Conservation (phyloP, 345 rosid genomes). For the Xanthoceras sorbifolium region DNA sequence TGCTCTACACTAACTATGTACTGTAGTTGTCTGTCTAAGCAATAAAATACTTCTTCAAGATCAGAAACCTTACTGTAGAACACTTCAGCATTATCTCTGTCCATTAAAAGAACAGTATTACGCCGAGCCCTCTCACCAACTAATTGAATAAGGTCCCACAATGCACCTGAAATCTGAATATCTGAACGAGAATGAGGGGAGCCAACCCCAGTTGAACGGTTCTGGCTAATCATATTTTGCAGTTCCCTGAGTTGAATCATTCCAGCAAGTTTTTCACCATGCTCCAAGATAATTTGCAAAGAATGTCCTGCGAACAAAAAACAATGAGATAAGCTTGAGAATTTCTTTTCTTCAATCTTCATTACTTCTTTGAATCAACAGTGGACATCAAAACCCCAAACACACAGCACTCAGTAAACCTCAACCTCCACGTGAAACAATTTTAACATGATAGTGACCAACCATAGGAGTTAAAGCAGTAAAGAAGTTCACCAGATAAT, state of each 20-base stretch:
- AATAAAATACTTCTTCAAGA: constrained; percentile 78
- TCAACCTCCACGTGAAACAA: not conserved
- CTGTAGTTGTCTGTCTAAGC: constrained; percentile 70
- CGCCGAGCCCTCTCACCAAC: constrained; percentile 88
- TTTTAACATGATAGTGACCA: not conserved
- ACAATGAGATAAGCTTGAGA: constrained; percentile 9
- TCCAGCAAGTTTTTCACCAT: constrained; percentile 95
- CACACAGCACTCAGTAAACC: not conserved
- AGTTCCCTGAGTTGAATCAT: constrained; percentile 84
- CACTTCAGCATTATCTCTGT: constrained; percentile 93
- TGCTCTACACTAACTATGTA: constrained; percentile 64
- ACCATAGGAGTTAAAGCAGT: not conserved
- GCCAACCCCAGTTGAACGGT: constrained; percentile 48
- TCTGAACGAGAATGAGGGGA: constrained; percentile 44
- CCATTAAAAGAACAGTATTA: constrained; percentile 91
- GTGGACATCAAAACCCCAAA: not conserved
- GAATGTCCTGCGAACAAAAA: constrained; percentile 60
- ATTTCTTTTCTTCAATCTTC: not conserved
- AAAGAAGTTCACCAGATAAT: not conserved
- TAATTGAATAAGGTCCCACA: constrained; percentile 91
- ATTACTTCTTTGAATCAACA: not conserved
- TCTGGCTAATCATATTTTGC: constrained; percentile 69
- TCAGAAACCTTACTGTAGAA: constrained; percentile 96
- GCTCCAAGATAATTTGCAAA: constrained; percentile 77
- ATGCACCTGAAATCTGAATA: constrained; percentile 63